A percentile compares a stretch with the other conserved stretches of the same genome.
Conservation (phyloP, 208 protist species). For the Herpetomonas samuelpessoai region DNA sequence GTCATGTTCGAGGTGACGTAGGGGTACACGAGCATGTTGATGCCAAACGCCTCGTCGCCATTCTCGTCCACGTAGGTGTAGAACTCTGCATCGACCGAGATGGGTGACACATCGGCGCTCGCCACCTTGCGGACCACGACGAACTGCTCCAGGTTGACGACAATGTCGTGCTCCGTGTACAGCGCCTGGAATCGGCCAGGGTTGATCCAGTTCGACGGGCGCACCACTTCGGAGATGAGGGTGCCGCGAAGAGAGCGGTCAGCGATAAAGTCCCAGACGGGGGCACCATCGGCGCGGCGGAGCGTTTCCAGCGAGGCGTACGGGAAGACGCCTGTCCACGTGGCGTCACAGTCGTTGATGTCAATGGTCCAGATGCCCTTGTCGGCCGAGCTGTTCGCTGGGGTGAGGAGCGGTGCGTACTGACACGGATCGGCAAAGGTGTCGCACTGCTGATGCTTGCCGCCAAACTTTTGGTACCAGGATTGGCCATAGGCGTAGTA, state of each 20-base stretch:
- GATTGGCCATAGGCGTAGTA: slow-evolving; percentile 55
- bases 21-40: slow-evolving; percentile 80
- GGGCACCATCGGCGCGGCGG: slow-evolving; percentile 26
- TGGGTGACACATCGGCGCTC: slow-evolving; percentile 16
- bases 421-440: slow-evolving; percentile 68
- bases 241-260: slow-evolving; percentile 51
- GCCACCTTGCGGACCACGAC: slow-evolving; percentile 38
- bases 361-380: slow-evolving; percentile 55
- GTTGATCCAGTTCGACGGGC: slow-evolving; percentile 57
- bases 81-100: slow-evolving; percentile 73
- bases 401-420: slow-evolving; percentile 80
- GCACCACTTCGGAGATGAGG: slow-evolving; percentile 69
- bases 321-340: slow-evolving; percentile 74
- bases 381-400: slow-evolving; percentile 30
- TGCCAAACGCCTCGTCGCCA: slow-evolving; percentile 66
- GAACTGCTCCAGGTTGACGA: slow-evolving; percentile 60
- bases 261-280: slow-evolving; percentile 54
- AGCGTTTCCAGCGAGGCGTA: slow-evolving; percentile 42
- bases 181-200: slow-evolving; percentile 44
- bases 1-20: slow-evolving; percentile 50
- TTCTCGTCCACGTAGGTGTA: slow-evolving; percentile 58
- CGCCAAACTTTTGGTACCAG: slow-evolving; percentile 89
- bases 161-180: slow-evolving; percentile 49
- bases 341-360: slow-evolving; percentile 78
- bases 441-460: slow-evolving; percentile 77